A percentile compares a stretch with the other conserved stretches of the same genome.
These are phyloP conservation scores for Phytophthora agathidicida DNA, from an alignment of 352 stramenopile species.

Conservation along the genomic window DNA sequence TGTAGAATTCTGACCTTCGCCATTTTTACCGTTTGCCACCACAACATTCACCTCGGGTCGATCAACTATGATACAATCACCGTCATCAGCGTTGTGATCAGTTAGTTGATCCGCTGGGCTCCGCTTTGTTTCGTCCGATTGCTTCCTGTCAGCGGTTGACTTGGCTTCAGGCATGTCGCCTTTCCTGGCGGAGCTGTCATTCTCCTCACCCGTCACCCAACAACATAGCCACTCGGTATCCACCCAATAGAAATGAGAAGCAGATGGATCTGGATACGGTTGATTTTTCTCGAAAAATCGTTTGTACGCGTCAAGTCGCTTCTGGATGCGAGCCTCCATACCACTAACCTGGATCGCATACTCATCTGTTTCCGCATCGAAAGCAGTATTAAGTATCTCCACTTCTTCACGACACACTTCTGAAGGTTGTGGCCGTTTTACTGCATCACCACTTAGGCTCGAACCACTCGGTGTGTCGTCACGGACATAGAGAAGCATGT, in stretches of 20 bases:
- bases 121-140: slow-evolving; percentile 1
- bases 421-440: slow-evolving; percentile 27
- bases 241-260: slow-evolving; percentile 70
- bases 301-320: slow-evolving; percentile 61
- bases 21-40: slow-evolving; percentile 3
- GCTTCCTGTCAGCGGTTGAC: slow-evolving; percentile 1
- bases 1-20: slow-evolving; percentile 13
- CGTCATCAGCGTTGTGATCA: slow-evolving; percentile 18
- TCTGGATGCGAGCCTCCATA: slow-evolving; percentile 58
- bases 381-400: slow-evolving; percentile 54
- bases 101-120: slow-evolving; percentile 6
- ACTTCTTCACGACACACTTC: slow-evolving; percentile 51
- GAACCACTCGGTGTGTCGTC: slow-evolving; percentile 30
- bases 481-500: slow-evolving; percentile 87
- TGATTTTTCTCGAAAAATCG: slow-evolving; percentile 63
- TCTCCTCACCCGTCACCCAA: slow-evolving; percentile 72
- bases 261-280: slow-evolving; percentile 43
- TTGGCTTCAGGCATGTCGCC: slow-evolving; percentile 10
- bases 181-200: slow-evolving; percentile 14
- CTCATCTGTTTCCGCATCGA: slow-evolving; percentile 51
- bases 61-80: slow-evolving; percentile 28
- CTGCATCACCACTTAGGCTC: background rate
- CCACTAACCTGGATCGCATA: slow-evolving; percentile 50
- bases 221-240: slow-evolving; percentile 62
- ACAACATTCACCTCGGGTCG: slow-evolving; percentile 6